Evolutionary conservation across 2,329 filamentous ascomycete species (phyloP), one percentile per base, ranked within the genome.

Genomic region (Aspergillus quadricinctus): DNA sequence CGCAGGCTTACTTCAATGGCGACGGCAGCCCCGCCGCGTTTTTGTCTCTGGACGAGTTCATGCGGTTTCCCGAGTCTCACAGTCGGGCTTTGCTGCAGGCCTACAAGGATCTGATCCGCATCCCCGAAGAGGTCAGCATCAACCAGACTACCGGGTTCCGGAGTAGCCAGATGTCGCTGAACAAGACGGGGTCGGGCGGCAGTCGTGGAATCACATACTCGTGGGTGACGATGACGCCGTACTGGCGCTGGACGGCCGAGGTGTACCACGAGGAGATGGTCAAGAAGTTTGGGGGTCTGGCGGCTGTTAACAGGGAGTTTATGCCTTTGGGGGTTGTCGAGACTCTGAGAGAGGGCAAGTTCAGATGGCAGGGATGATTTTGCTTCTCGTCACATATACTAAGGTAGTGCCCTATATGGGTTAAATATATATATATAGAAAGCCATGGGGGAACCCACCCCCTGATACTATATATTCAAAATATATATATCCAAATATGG

Each of bases 311-410:
- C 53, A 61, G 69, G 11, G 72, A 72, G 51, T 73, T 72, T 37
- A 71, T 78, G 64, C 75, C 76, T 2, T 55, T 78, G 48, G 76
- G 76, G 10, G 74, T 78, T 9, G 67, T 77, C 17, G 73, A 75
- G 62, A 72, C 76, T 2, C 60, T 77, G 61, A 72, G 71, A 59
- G 67, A 74, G 56, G 73, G 72, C 1, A 72, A 69, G 49, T 70
- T 77, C 27, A 66, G 72, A 56, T 78, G 75, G 76, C 72, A 76
- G 61, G 68, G 72, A 11, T 76, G 62, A 67, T 23, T 23, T n/a
- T n/a, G n/a, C n/a, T n/a, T n/a, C n/a, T n/a, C n/a, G n/a, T n/a
- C n/a, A n/a, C n/a, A n/a, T n/a, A n/a, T n/a, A n/a, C n/a, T n/a
- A n/a, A n/a, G n/a, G n/a, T n/a, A n/a, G n/a, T n/a, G n/a, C n/a